Evolutionary conservation across 129 eudicot genomes (phyloP).

Genomic region (Arctium lappa): DNA sequence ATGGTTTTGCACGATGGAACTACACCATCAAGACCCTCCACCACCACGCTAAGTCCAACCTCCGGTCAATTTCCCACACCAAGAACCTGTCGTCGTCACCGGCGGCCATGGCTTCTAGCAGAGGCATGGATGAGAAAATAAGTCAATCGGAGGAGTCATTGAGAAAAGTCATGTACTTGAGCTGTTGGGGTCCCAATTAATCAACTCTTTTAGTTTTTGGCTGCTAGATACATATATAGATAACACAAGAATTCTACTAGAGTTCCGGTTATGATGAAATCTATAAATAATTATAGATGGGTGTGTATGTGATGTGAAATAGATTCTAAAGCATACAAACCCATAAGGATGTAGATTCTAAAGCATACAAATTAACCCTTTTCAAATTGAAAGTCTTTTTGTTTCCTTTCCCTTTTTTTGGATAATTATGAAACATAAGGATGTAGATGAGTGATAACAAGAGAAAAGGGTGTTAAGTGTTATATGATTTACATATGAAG

Average conservation of each 20-base stretch:
- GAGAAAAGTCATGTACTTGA: conserved; percentile 44
- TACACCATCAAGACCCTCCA: conserved; percentile 45
- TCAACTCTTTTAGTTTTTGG: not conserved
- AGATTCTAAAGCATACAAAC: too few relatives aligned
- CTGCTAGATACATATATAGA: too few relatives aligned
- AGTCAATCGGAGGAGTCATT: conserved; percentile 36
- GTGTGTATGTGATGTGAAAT: too few relatives aligned
- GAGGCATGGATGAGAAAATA: not conserved
- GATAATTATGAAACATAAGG: not conserved
- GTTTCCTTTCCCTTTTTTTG: not conserved
- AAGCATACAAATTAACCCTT: not conserved
- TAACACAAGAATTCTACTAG: too few relatives aligned
- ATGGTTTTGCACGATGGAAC: conserved; percentile 68
- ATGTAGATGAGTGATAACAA: not conserved
- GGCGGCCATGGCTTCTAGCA: conserved; percentile 20
- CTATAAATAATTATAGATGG: too few relatives aligned
- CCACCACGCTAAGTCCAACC: conserved; percentile 43
- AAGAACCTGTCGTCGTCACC: conserved; percentile 21
- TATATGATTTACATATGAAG: too few relatives aligned
- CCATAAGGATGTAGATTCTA: too few relatives aligned
- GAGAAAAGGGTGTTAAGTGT: too few relatives aligned
- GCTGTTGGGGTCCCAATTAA: conserved; percentile 33
- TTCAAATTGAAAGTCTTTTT: not conserved
- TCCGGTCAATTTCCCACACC: conserved; percentile 38
- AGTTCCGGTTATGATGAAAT: too few relatives aligned